Evolutionary conservation across 208 protist species (phyloP).

Genomic region (Crithidia brevicula): DNA sequence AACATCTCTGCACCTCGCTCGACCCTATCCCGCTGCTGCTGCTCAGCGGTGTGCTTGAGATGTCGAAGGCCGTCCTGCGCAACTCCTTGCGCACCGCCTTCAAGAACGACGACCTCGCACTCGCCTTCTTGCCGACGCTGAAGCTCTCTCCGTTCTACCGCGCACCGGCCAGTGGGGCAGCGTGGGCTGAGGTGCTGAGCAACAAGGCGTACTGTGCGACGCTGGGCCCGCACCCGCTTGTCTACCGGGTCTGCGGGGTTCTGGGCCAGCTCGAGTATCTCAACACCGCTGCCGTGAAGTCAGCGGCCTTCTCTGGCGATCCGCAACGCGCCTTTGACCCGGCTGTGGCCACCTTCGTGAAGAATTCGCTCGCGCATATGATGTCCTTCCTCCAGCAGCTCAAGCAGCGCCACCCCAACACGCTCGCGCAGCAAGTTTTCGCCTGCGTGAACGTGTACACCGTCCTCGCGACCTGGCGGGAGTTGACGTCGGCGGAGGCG

Average conservation of each 20-base stretch:
- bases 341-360: slow-evolving; percentile 37
- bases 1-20: slow-evolving; percentile 73
- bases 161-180: slow-evolving; percentile 13
- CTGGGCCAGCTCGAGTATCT: slow-evolving; percentile 69
- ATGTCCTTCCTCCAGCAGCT: slow-evolving; percentile 48
- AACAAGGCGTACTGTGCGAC: slow-evolving; percentile 54
- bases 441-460: slow-evolving; percentile 61
- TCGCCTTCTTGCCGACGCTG: slow-evolving; percentile 50
- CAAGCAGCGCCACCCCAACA: slow-evolving; percentile 52
- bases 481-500: slow-evolving; percentile 21
- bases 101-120: slow-evolving; percentile 59
- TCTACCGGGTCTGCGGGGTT: slow-evolving; percentile 54
- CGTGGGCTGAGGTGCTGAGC: slow-evolving; percentile 33
- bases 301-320: slow-evolving; percentile 39
- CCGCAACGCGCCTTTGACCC: slow-evolving; percentile 41
- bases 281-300: slow-evolving; percentile 56
- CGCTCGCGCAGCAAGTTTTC: slow-evolving; percentile 66
- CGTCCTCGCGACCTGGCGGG: slow-evolving; percentile 49
- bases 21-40: slow-evolving; percentile 85
- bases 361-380: slow-evolving; percentile 33
- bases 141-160: slow-evolving; percentile 49
- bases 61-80: slow-evolving; percentile 62
- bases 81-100: slow-evolving; percentile 54
- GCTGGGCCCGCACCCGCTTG: slow-evolving; percentile 62
- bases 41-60: slow-evolving; percentile 81